These are phyloP conservation scores for Russula emetica DNA, from an alignment of 768 basidiomycete species.

Conservation along the genomic window DNA sequence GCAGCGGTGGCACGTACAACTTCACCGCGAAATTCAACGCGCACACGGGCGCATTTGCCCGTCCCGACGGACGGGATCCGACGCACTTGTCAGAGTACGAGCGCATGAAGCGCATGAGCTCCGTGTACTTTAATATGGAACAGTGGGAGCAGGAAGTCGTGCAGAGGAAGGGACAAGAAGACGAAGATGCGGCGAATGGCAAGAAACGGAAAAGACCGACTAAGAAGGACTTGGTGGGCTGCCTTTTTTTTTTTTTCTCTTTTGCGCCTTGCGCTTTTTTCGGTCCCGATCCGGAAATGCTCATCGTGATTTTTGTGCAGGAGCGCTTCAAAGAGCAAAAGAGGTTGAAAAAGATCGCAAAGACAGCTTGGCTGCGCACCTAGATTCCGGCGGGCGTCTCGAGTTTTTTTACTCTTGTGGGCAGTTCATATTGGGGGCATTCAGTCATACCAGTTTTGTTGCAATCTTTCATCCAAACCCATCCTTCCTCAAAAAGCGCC, in stretches of 20 bases:
- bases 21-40: conserved; percentile 75
- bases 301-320: conserved; percentile 37
- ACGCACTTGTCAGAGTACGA: conserved; percentile 76
- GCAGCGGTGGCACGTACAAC: conserved; percentile 40
- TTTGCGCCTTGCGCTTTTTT: not conserved
- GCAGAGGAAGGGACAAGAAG: conserved; percentile 38
- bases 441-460: conserved; percentile 17
- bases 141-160: conserved; percentile 73
- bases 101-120: conserved; percentile 79
- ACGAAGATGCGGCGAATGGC: conserved; percentile 48
- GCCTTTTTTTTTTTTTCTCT: not conserved
- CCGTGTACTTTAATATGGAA: conserved; percentile 82
- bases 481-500: not conserved
- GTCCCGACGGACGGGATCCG: conserved; percentile 63
- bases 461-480: not conserved
- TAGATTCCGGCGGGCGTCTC: conserved; percentile 31
- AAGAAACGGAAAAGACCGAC: conserved; percentile 75
- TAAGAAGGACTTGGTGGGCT: conserved; percentile 77
- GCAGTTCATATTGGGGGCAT: not conserved
- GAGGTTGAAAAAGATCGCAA: conserved; percentile 74
- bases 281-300: conserved; percentile 12
- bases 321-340: conserved; percentile 85
- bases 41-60: conserved; percentile 72
- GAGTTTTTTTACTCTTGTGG: conserved; percentile 5
- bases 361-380: conserved; percentile 83